Evolutionary conservation across 768 basidiomycete species (phyloP), one percentile per base, ranked within the genome.

Genomic region (Sutorius australiensis): DNA sequence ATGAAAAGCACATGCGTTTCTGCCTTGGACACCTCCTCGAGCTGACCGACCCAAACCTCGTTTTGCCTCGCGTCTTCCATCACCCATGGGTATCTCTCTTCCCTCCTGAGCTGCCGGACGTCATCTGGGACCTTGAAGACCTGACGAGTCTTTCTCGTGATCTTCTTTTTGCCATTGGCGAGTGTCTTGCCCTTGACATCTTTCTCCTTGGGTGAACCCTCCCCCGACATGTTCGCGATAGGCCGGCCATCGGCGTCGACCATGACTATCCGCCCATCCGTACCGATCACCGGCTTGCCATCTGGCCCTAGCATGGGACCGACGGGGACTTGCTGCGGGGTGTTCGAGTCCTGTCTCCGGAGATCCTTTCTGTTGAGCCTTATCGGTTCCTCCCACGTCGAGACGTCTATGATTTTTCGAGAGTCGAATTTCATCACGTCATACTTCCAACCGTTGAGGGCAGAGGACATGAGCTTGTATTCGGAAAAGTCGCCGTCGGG

Each of bases 401-500:
- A 75, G 49, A 91, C 76, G 65, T 92, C 89, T 50, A 90, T 73
- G 14, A 78, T 74, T 62, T 86, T 86, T 51, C 86, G 79, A 32
- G 84, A 82, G 68, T 89, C 84, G 67, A 95, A 92, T 70, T 92
- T 92, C 87, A 94, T 91, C 53, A 94, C 82, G 72, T 93, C 89
- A 77, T 92, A 90, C 66, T 88, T 90, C 89, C 90, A 92, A 27
- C 87, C 89, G 66, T 89, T 88, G 65, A 87, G 80, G 14, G 83
- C 80, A 28, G 87, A 86, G 7, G 89, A 89, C 68, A 90, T 80
- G 63, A 93, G 80, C 64, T 79, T 80, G 74, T 82, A 93, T 67
- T 92, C 90, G 57, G 81, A 78, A 72, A 73, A 92, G 0, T 82
- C 77, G 56, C 82, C 82, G 37, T 85, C 82, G 34, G 87, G 87